phyloP scores from a whole-genome alignment of 257 asterid species.

The Solanum bukasovii region DNA sequence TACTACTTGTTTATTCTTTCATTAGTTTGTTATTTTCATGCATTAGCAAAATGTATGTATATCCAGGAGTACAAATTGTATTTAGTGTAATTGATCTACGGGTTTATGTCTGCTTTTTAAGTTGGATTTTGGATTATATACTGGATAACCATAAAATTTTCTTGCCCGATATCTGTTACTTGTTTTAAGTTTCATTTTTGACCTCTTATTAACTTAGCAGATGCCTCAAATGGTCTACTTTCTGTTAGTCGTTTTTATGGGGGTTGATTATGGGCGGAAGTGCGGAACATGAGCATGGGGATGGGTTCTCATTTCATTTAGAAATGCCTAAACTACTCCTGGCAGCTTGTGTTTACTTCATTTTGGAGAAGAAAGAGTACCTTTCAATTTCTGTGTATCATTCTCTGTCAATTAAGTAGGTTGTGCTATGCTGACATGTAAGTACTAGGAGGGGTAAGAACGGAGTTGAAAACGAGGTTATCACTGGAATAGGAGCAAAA shows the following conservation, averaged over 20 bases:
- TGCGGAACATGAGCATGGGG: neutral
- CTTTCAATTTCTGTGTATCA: neutral
- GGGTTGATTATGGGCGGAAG: neutral
- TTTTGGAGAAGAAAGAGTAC: neutral
- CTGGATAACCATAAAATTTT: neutral
- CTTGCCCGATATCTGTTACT: neutral
- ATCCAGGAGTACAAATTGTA: neutral
- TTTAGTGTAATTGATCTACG: neutral
- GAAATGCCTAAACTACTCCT: neutral
- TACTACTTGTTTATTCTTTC: neutral
- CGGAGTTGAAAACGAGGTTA: neutral
- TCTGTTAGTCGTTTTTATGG: neutral
- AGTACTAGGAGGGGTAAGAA: neutral
- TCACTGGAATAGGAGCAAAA: neutral
- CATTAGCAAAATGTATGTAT: neutral
- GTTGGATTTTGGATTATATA: neutral
- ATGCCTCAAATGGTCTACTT: neutral
- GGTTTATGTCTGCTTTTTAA: neutral
- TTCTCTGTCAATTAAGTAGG: neutral
- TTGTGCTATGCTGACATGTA: neutral
- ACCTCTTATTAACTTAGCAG: neutral
- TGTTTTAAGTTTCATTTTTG: neutral
- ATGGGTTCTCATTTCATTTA: neutral
- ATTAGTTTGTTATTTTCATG: neutral
- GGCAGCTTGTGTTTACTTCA: neutral